Evolutionary conservation across 176 grass and related monocot species (phyloP), one percentile per base, ranked within the genome.

Genomic region (Neostapfia colusana): DNA sequence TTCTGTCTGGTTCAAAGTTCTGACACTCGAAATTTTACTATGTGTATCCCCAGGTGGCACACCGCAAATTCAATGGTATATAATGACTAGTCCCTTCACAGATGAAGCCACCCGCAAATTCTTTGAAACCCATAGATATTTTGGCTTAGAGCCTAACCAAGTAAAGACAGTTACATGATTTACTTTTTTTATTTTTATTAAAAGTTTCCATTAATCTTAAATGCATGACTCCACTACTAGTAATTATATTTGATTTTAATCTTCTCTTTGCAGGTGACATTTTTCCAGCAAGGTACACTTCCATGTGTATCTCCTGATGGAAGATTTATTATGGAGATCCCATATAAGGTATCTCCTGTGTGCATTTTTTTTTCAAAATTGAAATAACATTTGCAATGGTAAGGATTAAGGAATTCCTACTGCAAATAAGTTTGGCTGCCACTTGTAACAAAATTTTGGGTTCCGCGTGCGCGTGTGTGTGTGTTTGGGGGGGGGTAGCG

Each of bases 71-170:
- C 89, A 83, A 23, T 96, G 89, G 87, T 96, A 96, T 78, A 96
- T 96, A 92, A 96, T 96, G 93, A 92, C 93, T 66, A 96, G 93
- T 62, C 93, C 93, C 46, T 96, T 92, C 55, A 96, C 93, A 4
- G 84, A 96, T 87, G 86, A 88, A 67, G 28, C 82, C 42, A 96
- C 89, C 48, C 82, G 75, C 37, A 90, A 86, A 57, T 96, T 88
- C 59, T 92, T 96, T 43, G 86, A 92, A 81, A 92, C 54, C 54
- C 85, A 80, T 65, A 90, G 86, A 81, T 92, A 92, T 77, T 96
- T 96, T 88, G 93, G 93, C 67, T 84, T 96, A 77, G 93, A 92
- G 62, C 63, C 82, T 83, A 85, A 86, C 82, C 93, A 96, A 72
- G 93, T 92, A 84, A 89, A 68, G 20, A 65, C 13, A 23, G 16